Base-by-base conservation (phyloP, 345 rosid species). In the Physaria fendleri region DNA sequence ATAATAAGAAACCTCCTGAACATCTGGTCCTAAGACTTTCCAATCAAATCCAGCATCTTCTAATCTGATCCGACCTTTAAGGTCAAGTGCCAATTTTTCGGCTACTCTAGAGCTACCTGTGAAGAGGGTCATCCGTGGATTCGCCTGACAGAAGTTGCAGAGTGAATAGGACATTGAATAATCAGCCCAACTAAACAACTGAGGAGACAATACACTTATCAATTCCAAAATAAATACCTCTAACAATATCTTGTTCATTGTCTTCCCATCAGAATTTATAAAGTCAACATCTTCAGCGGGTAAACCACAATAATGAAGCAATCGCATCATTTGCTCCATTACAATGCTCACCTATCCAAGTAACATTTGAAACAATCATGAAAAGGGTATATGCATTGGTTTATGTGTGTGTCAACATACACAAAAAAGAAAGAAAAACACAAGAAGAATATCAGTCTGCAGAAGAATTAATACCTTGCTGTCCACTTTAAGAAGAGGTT, bases 31-130 rank as follows among this genome's bases (percentile, higher is more conserved):
- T 49, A 93, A 75, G 44, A 93, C 69, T 82, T 93, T 93, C 99
- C 99, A 93, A 77, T 93, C 97, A 77, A 89, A 93, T 59, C 99
- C 97, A 11, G 99, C 99, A 72, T 93, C 99, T 87, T 93, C 99
- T 64, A 93, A 62, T 75, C 87, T 93, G 66, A 93, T 65, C 11
- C 88, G 81, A 39, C 97, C 99, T 53, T 83, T 87, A 38, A 93
- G 81, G 65, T 93, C 99, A 63, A 74, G 77, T 57, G 97, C 99
- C 77, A 93, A 77, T 68, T 89, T 93, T 42, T 93, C 97, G 8
- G 99, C 99, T 9, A 93, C 81, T 69, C 94, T 85, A 24, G 99
- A 93, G 79, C 99, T 93, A 30, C 99, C 99, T 0, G 99, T 89
- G 71, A 93, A 93, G 64, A 93, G 95, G 25, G 95, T 89, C 99